Percentiles rank a stretch among this genome's conserved stretches.
Evolutionary conservation across 495 filamentous ascomycete genomes (phyloP).

Genomic region (Penicillium coffeae): DNA sequence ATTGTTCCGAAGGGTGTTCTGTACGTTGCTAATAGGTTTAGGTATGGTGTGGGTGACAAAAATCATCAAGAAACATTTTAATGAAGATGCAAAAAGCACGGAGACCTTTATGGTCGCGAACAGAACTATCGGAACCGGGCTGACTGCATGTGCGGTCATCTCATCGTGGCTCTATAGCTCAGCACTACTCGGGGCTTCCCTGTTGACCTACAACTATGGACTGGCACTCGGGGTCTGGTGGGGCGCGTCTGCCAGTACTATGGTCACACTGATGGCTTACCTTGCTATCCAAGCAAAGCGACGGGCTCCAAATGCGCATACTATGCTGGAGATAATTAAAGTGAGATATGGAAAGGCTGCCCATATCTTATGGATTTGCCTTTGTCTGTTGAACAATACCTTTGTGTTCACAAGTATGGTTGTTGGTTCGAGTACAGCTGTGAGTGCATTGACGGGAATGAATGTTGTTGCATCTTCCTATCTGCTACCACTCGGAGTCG

Average conservation of each 20-base stretch:
- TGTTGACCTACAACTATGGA: slow-evolving; percentile 48
- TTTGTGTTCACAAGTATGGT: slow-evolving; percentile 39
- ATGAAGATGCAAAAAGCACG: too few species aligned
- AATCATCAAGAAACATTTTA: too few species aligned
- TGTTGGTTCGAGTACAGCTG: slow-evolving; percentile 38
- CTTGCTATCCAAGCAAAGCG: slow-evolving; percentile 42
- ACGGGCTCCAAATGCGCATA: slow-evolving; percentile 36
- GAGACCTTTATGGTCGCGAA: slow-evolving; percentile 52
- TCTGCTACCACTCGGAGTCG: slow-evolving; percentile 39
- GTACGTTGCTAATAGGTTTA: too few species aligned
- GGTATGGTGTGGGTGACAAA: too few species aligned
- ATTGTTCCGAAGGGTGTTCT: too few species aligned
- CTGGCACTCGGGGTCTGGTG: slow-evolving; percentile 48
- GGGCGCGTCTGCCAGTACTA: slow-evolving; percentile 37
- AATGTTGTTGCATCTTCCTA: slow-evolving; percentile 43
- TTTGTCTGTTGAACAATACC: slow-evolving; percentile 43
- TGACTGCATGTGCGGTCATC: slow-evolving; percentile 48
- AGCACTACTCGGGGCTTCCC: slow-evolving; percentile 41
- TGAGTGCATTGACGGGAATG: slow-evolving; percentile 43
- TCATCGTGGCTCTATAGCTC: slow-evolving; percentile 46
- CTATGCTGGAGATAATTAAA: slow-evolving; percentile 38
- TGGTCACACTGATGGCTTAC: slow-evolving; percentile 41
- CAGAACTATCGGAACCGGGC: slow-evolving; percentile 43
- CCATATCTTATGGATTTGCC: slow-evolving; percentile 37
- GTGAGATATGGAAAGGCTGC: slow-evolving; percentile 33